Evolutionary conservation across 177 flowering plant genomes (phyloP).

Genomic region (Vitis hybrid): DNA sequence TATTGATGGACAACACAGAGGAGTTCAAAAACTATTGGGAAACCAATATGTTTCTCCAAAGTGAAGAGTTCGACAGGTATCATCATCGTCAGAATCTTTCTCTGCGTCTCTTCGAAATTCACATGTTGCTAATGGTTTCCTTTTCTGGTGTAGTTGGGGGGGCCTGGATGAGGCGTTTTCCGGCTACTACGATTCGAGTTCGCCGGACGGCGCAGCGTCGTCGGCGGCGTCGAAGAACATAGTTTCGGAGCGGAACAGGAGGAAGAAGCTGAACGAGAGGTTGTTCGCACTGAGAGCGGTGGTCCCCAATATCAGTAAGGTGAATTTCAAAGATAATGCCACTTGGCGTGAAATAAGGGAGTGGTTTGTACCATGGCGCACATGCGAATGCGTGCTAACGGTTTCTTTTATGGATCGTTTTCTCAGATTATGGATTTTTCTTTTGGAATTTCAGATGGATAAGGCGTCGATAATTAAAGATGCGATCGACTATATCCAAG

Average conservation of each 20-base stretch:
- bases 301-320: constrained; percentile 90
- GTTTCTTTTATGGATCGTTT: constrained; percentile 3
- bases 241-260: constrained; percentile 76
- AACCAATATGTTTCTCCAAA: constrained; percentile 50
- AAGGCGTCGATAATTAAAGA: constrained; percentile 88
- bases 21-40: constrained; percentile 60
- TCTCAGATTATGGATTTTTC: not conserved
- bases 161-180: constrained; percentile 55
- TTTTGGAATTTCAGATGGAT: constrained; percentile 57
- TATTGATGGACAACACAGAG: constrained; percentile 22
- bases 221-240: constrained; percentile 68
- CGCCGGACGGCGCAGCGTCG: constrained; percentile 75
- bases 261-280: constrained; percentile 80
- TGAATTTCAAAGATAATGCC: constrained; percentile 6
- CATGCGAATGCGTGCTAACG: not conserved
- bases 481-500: constrained; percentile 74
- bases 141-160: constrained; percentile 41
- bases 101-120: not conserved
- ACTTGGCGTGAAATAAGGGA: no score
- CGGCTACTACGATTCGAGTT: constrained; percentile 74
- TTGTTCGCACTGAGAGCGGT: constrained; percentile 83
- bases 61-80: constrained; percentile 54
- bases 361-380: no score
- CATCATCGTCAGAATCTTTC: not conserved
- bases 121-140: not conserved